Evolutionary conservation across 805 yeast species (phyloP), one percentile per base, ranked within the genome.

Genomic region (Starmerella apicola): DNA sequence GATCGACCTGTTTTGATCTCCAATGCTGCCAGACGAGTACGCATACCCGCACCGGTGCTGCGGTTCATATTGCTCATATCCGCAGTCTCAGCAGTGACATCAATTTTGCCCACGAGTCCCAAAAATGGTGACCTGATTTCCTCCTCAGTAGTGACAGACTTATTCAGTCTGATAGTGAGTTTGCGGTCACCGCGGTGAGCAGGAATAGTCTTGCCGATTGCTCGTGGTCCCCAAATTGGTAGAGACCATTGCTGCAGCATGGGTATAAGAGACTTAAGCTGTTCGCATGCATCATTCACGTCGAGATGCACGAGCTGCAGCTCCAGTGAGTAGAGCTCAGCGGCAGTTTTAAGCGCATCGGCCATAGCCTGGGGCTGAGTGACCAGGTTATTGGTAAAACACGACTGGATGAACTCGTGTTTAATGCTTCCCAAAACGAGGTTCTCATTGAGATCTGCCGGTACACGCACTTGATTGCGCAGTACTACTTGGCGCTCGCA

Each of bases 31-130:
- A 84, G 67, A 39, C 54, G 48, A 3, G 52, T 45, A n/a, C n/a
- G n/a, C 4, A 64, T 65, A 32, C 62, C 62, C 7, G 69, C 54
- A 9, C 26, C 20, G 8, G 17, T 9, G 20, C 46, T 41, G 3
- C 62, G 22, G 3, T 9, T 5, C 17, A 5, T 13, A 26, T 24
- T 34, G 5, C n/a, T 5, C 21, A 41, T 10, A 12, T 40, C 39
- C 4, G 34, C 57, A 0, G 81, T 79, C 49, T 79, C 80, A 2
- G 84, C 68, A 0, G 95, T 84, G 3, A 79, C 95, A 62, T 91
- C 99, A 15, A 86, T 74, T 50, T 78, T 73, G 0, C 99, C 99
- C 49, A 83, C 74, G 7, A 91, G 60, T 0, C 99, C 99, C 62
- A 71, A 85, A 54, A 73, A 70, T 0, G 96, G 94, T 0, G 96